Evolutionary conservation across 2,329 filamentous ascomycete genomes (phyloP).

Genomic region (Hortaea werneckii): DNA sequence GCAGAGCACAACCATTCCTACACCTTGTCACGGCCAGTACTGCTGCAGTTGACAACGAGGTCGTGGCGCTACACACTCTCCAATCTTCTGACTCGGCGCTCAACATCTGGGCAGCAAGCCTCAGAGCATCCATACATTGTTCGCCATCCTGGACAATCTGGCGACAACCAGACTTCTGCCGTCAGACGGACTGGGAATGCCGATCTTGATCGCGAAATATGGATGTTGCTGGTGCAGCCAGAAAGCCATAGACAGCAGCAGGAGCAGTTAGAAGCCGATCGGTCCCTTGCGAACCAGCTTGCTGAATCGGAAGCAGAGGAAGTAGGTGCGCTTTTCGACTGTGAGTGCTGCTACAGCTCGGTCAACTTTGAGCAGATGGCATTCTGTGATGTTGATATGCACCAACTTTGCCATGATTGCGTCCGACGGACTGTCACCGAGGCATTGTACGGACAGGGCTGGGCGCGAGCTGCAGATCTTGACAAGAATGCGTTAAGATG

Average conservation of each 20-base stretch:
- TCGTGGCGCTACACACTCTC: slow-evolving; percentile 71
- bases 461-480: slow-evolving; percentile 68
- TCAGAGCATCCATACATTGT: slow-evolving; percentile 53
- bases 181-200: slow-evolving; percentile 56
- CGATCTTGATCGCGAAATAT: slow-evolving; percentile 42
- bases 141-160: slow-evolving; percentile 41
- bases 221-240: slow-evolving; percentile 34
- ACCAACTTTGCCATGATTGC: slow-evolving; percentile 73
- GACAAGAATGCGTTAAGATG: slow-evolving; percentile 68
- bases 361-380: slow-evolving; percentile 64
- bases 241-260: slow-evolving; percentile 29
- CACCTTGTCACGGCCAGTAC: slow-evolving; percentile 57
- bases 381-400: slow-evolving; percentile 56
- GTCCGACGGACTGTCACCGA: slow-evolving; percentile 74
- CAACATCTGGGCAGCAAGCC: slow-evolving; percentile 36
- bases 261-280: slow-evolving; percentile 32
- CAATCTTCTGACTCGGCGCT: slow-evolving; percentile 58
- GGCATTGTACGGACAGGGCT: slow-evolving; percentile 86
- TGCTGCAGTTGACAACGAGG: slow-evolving; percentile 58
- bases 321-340: slow-evolving; percentile 49
- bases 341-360: slow-evolving; percentile 66
- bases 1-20: slow-evolving; percentile 76
- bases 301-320: slow-evolving; percentile 41
- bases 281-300: slow-evolving; percentile 32
- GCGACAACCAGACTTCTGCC: slow-evolving; percentile 44